These are phyloP conservation scores for Solanum hybrid DNA, from an alignment of 305 asterid genomes.

Conservation along the genomic window DNA sequence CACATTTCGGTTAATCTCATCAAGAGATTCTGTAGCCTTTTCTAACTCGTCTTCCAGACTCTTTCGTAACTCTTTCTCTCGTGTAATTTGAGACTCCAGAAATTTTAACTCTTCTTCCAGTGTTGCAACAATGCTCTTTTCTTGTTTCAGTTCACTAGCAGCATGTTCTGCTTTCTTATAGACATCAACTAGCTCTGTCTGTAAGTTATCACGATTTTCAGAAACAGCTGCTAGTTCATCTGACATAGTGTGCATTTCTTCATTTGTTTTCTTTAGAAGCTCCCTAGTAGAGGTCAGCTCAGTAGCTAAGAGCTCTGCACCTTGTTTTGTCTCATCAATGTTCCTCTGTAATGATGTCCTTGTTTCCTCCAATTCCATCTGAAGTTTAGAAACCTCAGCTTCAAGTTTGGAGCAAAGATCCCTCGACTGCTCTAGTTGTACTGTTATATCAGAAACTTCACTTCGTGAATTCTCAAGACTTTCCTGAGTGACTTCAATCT, in stretches of 20 bases:
- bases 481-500: conserved; percentile 30
- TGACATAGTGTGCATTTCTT: conserved; percentile 25
- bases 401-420: conserved; percentile 46
- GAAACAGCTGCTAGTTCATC: conserved; percentile 36
- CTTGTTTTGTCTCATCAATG: conserved; percentile 35
- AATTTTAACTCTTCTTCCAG: conserved; percentile 34
- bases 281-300: conserved; percentile 44
- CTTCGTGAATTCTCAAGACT: conserved; percentile 38
- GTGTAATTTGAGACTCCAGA: conserved; percentile 30
- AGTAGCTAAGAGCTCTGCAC: conserved; percentile 25
- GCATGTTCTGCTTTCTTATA: conserved; percentile 37
- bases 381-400: conserved; percentile 34
- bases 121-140: conserved; percentile 26
- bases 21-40: conserved; percentile 42
- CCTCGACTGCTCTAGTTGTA: conserved; percentile 43
- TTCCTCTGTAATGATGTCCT: conserved; percentile 34
- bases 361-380: conserved; percentile 37
- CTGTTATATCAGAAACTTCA: conserved; percentile 39
- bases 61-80: conserved; percentile 38
- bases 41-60: conserved; percentile 43
- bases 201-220: conserved; percentile 31
- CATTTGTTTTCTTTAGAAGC: conserved; percentile 34
- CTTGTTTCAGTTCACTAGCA: conserved; percentile 37
- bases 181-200: conserved; percentile 45
- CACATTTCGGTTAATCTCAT: conserved; percentile 38